Conservation (phyloP, 371 early-diverging fungal genomes). For the Mortierella sp. region DNA sequence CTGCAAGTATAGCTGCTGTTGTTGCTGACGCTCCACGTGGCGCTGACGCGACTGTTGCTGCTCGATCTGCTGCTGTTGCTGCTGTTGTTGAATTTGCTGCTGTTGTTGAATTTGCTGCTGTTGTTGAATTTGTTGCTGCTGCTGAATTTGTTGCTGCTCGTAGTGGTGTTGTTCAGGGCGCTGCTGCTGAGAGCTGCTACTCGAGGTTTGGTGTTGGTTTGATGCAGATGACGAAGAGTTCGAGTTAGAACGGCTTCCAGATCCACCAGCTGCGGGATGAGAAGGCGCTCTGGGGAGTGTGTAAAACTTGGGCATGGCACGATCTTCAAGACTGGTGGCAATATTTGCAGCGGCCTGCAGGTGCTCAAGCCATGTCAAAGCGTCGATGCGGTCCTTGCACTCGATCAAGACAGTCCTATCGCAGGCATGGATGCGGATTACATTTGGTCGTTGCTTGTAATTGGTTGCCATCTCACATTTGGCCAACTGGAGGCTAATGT, state of each 20-base stretch:
- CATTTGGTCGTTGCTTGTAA: slow-evolving; percentile 47
- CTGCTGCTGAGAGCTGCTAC: neutral
- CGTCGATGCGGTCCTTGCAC: slow-evolving; percentile 52
- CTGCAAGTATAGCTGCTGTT: slow-evolving; percentile 8
- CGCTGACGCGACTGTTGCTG: slow-evolving; percentile 22
- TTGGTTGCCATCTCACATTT: slow-evolving; percentile 46
- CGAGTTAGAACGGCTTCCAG: neutral
- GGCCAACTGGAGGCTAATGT: slow-evolving; percentile 50
- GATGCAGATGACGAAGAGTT: slow-evolving; percentile 5
- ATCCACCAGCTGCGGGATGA: neutral
- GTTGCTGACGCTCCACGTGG: slow-evolving; percentile 8
- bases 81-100: neutral
- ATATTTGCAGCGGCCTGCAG: slow-evolving; percentile 52
- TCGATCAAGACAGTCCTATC: slow-evolving; percentile 48
- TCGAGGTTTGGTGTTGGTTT: slow-evolving; percentile 10
- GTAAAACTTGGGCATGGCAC: slow-evolving; percentile 49
- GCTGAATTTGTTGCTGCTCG: neutral
- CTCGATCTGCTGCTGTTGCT: slow-evolving; percentile 1
- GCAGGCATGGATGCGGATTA: slow-evolving; percentile 46
- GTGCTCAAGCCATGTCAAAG: slow-evolving; percentile 53
- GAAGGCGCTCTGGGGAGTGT: slow-evolving; percentile 33
- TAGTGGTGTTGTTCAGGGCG: slow-evolving; percentile 5
- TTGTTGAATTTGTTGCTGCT: slow-evolving; percentile 7
- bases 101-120: neutral
- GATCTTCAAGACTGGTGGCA: slow-evolving; percentile 45